Percentiles rank a stretch among this genome's conserved stretches.
Conservation (phyloP, 768 basidiomycete genomes). For the Leccinum variicolor region DNA sequence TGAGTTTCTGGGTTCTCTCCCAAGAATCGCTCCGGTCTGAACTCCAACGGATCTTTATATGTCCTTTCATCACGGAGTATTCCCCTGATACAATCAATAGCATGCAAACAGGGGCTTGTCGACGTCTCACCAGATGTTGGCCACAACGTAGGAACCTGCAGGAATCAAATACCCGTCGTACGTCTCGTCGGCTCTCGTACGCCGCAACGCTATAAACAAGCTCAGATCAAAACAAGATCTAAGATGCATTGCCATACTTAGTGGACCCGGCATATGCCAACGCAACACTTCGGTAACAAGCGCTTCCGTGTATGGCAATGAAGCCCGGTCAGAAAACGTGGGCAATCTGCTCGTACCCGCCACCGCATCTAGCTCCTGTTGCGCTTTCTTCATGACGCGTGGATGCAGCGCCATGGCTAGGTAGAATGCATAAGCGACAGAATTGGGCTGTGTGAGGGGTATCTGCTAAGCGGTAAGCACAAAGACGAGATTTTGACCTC, state of each 20-base stretch:
- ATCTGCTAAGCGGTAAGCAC: not conserved
- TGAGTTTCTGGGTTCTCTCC: slow-evolving; percentile 14
- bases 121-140: slow-evolving; percentile 14
- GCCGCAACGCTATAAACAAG: slow-evolving; percentile 4
- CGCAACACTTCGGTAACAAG: slow-evolving; percentile 22
- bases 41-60: slow-evolving; percentile 18
- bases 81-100: slow-evolving; percentile 5
- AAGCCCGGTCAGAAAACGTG: slow-evolving; percentile 20
- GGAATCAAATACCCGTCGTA: slow-evolving; percentile 24
- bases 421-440: slow-evolving; percentile 12
- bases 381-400: slow-evolving; percentile 22
- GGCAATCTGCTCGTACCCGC: slow-evolving; percentile 23
- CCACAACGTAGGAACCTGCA: slow-evolving; percentile 12
- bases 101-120: not conserved
- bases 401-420: slow-evolving; percentile 33
- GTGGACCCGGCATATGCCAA: slow-evolving; percentile 17
- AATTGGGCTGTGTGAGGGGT: slow-evolving; percentile 7
- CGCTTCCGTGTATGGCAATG: slow-evolving; percentile 8
- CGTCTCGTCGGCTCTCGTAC: slow-evolving; percentile 8
- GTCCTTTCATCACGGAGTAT: slow-evolving; percentile 17
- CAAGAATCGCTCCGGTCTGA: slow-evolving; percentile 23
- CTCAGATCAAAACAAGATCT: not conserved
- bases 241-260: slow-evolving; percentile 1
- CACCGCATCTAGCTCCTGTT: slow-evolving; percentile 24
- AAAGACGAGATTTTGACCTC: accelerated